Evolutionary conservation across 805 yeast species (phyloP).

Genomic region (Metschnikowia shivogae): DNA sequence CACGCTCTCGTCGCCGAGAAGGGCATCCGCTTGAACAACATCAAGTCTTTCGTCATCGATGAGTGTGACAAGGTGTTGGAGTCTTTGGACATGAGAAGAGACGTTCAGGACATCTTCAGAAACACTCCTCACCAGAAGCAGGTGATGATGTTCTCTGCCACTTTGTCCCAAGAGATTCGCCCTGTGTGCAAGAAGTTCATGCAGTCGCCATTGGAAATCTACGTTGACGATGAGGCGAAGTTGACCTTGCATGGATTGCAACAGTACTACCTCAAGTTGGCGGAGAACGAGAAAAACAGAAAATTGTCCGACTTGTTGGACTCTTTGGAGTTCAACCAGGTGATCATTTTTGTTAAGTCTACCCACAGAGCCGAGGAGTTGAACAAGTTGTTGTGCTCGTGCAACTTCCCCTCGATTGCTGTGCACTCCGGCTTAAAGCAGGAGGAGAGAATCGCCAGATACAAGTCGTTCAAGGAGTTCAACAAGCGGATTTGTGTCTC

Average conservation of each 20-base stretch:
- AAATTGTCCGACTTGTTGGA: constrained; percentile 90
- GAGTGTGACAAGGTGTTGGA: constrained; percentile 99
- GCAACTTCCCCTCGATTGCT: constrained; percentile 95
- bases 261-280: constrained; percentile 88
- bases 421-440: constrained; percentile 95
- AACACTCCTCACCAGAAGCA: constrained; percentile 97
- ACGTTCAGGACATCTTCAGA: constrained; percentile 96
- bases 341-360: constrained; percentile 90
- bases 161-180: constrained; percentile 88
- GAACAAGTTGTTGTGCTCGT: constrained; percentile 81
- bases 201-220: constrained; percentile 96
- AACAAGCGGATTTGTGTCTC: constrained; percentile 98
- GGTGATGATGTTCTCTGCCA: constrained; percentile 99
- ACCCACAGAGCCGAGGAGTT: constrained; percentile 89
- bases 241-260: constrained; percentile 96
- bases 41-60: constrained; percentile 92
- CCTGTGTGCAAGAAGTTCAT: constrained; percentile 96
- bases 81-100: constrained; percentile 91
- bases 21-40: constrained; percentile 76
- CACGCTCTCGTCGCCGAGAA: constrained; percentile 92
- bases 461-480: constrained; percentile 94
- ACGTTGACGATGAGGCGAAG: constrained; percentile 96
- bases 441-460: constrained; percentile 96
- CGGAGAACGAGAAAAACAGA: constrained; percentile 89
- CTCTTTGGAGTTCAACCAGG: constrained; percentile 95